Base-by-base conservation (phyloP, 108 stramenopile genomes). In the Skeletonema costatum region DNA sequence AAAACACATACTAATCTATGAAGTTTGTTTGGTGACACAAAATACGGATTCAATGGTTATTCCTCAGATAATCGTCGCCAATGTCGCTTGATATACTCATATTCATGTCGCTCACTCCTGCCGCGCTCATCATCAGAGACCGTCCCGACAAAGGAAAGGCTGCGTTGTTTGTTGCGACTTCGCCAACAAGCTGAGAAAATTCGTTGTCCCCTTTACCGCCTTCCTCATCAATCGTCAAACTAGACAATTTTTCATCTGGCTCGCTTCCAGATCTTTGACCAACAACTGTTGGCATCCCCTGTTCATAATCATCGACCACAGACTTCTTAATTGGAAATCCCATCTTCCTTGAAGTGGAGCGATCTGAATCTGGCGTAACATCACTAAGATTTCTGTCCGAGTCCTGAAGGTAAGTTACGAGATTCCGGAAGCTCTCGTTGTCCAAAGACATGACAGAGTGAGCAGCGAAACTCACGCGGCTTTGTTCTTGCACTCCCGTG, bases 281-380 rank as follows among this genome's bases (percentile, higher is more conserved):
- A 46, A 71, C 63, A 11, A 29, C 68, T 36, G 61, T 33, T 48
- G 58, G 58, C 32, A 69, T n/a, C 8, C 48, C 63, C 60, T 29
- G 50, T 53, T 2, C 63, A 58, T 69, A 39, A 13, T 64, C 65
- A 17, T 39, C 16, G 19, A 30, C n/a, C n/a, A 70, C 51, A 25
- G 69, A 51, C 31, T 36, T 11, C 42, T 70, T 68, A 12, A 77
- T 42, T 17, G 76, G 76, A 42, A 77, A 70, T 11, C 76, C 76
- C 63, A 77, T 25, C 62, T 64, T 70, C 25, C 76, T 56, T 29
- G 53, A 56, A 56, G 9, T 29, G 53, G 53, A 56, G 0, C 53
- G 56, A 64, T 32, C 31, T 16, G 51, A 58, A 30, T 67, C 21
- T 44, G 1, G 31, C 30, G 31, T 60, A n/a, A 56, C 7, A 56